Base-by-base conservation (phyloP, 1,139 yeast species). In the Blastobotrys petasosporus region DNA sequence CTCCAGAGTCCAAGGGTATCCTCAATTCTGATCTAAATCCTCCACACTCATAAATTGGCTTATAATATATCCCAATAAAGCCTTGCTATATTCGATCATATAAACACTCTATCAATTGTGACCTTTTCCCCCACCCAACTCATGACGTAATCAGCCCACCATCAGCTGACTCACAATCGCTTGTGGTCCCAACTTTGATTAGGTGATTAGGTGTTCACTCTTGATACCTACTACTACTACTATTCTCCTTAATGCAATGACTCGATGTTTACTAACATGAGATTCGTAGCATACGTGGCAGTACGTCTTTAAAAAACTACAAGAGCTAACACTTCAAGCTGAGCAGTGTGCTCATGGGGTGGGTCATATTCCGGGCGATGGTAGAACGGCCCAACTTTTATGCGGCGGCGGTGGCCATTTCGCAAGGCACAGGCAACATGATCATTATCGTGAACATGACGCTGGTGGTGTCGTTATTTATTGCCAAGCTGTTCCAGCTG, bases 401-500 rank as follows among this genome's bases (percentile, higher is more conserved):
- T 53, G 63, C 75, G 6, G 76, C 75, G 1, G 65, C 71, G 32
- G 66, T 74, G 16, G 69, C 70, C 17, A 58, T 76, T 13, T 62
- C 76, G 10, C 71, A 71, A 49, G 74, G 75, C 13, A 61, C 63
- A 32, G 60, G 69, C 31, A 66, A 69, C 42, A 56, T 70, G 35
- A 54, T 73, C 15, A 64, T 74, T 51, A 51, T 75, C 16, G 61
- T 66, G 29, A 74, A 75, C 56, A 65, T 74, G 66, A 61, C 74
- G 12, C 61, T 77, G 39, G 62, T 69, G 36, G 57, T 71, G 40
- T 53, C 72, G 3, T 51, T 73, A 7, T 42, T 72, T 2, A 16
- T 68, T n/a, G 80, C 77, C 5, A 70, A 72, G 50, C 23, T 68
- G 5, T 54, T 78, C 1, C 81, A 78, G 52, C 48, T 63, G 43